Base-by-base conservation (phyloP, 352 stramenopile species). In the Peronospora farinosa region DNA sequence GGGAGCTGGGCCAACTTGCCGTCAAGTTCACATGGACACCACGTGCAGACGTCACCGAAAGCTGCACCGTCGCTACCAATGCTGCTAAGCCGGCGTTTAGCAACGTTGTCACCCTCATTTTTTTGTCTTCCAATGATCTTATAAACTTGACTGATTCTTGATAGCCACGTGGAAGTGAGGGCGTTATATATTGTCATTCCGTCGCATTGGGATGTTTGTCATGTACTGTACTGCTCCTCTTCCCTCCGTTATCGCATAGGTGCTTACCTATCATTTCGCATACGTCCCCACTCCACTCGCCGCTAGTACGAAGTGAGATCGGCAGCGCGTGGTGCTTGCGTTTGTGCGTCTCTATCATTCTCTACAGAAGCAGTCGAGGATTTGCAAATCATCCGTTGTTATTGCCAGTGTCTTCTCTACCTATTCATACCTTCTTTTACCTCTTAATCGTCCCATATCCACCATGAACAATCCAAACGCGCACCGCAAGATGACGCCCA, bases 401-500 rank as follows among this genome's bases (percentile, higher is more conserved):
- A 35, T 25, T 36, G 8, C 16, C 21, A 40, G 19, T 9, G 7
- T 23, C 11, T 56, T 30, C 7, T 54, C 46, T 63, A 42, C 28
- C 53, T 16, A 7, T 23, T 3, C 4, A 32, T 38, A 51, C 16
- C 4, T 8, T 28, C 43, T 6, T 51, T 8, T 0, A 0, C 6
- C 23, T 35, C 36, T 15, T 28, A 13, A 36, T 19, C 11, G 2
- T 5, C 12, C 27, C 40, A 33, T 23, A 60, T 28, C 38, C 16
- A 43, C 54, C 57, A 74, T 78, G 65, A 71, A 19, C 46, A 70
- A 74, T 52, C 65, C 65, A 40, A 90, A 90, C 28, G 69, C 79
- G 59, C 79, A 90, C 51, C 77, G 82, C 45, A 92, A 92, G 74
- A 89, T 89, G 75, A 92, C 82, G 47, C 82, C 82, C 45, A 92